Evolutionary conservation across 768 basidiomycete species (phyloP).

Genomic region (Suillus alpinus): DNA sequence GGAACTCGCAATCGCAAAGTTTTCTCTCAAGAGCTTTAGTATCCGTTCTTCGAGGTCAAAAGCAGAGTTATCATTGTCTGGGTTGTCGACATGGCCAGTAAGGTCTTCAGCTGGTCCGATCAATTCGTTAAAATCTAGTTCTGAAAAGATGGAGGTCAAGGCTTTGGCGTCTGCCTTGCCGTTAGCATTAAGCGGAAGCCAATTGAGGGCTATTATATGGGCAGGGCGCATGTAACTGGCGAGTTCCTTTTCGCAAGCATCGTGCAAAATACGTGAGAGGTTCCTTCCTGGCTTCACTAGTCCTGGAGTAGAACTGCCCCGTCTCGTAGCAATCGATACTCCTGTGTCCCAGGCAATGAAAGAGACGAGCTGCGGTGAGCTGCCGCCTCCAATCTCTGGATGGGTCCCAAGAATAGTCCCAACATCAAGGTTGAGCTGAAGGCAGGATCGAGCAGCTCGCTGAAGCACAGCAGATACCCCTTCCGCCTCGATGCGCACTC

Average conservation of each 20-base stretch:
- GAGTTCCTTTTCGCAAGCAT: conserved; percentile 39
- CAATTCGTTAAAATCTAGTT: conserved; percentile 19
- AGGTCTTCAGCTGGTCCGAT: conserved; percentile 9
- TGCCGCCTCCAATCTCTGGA: conserved; percentile 38
- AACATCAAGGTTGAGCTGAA: conserved; percentile 32
- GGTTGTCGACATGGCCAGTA: background rate
- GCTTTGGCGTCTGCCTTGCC: conserved; percentile 34
- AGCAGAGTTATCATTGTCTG: background rate
- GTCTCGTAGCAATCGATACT: conserved; percentile 36
- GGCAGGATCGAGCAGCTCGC: conserved; percentile 11
- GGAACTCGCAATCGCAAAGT: background rate
- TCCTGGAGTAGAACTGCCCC: conserved; percentile 25
- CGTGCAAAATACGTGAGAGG: conserved; percentile 27
- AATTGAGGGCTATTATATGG: conserved; percentile 46
- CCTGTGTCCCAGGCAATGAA: conserved; percentile 42
- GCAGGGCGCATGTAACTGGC: conserved; percentile 52
- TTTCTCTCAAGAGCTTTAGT: conserved; percentile 4
- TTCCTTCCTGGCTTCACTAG: conserved; percentile 26
- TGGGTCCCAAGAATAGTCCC: conserved; percentile 43
- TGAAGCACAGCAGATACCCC: conserved; percentile 46
- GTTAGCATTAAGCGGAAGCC: conserved; percentile 43
- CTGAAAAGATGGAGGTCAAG: conserved; percentile 24
- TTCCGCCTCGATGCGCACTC: conserved; percentile 53
- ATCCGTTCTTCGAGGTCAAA: conserved; percentile 26
- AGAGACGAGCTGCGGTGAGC: conserved; percentile 37